Conservation (phyloP, 495 filamentous ascomycete species). For the Lophiotrema nucula region DNA sequence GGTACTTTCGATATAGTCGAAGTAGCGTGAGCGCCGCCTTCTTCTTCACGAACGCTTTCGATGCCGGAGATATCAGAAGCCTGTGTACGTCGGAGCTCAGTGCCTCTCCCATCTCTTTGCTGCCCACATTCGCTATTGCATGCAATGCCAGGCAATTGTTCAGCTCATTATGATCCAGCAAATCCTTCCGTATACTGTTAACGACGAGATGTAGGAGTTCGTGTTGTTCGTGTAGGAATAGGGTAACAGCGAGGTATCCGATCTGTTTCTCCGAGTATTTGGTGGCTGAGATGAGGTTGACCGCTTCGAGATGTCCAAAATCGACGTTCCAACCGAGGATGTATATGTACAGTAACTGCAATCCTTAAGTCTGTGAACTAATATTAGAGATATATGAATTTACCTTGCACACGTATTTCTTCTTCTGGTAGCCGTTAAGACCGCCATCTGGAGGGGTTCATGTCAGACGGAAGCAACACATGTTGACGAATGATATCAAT, state of each 20-base stretch:
- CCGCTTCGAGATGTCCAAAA: conserved; percentile 96
- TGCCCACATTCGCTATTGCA: conserved; percentile 96
- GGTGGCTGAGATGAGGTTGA: conserved; percentile 91
- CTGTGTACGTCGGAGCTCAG: conserved; percentile 90
- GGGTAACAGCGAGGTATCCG: conserved; percentile 93
- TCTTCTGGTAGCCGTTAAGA: conserved; percentile 95
- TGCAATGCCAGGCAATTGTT: conserved; percentile 98
- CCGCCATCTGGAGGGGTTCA: conserved; percentile 60
- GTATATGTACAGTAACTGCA: conserved; percentile 91
- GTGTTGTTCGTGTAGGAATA: conserved; percentile 96
- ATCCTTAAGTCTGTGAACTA: conserved; percentile 35
- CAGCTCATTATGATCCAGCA: conserved; percentile 91
- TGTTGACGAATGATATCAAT: not conserved
- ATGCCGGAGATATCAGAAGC: conserved; percentile 94
- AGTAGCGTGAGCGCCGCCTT: conserved; percentile 97
- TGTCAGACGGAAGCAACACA: conserved; percentile 31
- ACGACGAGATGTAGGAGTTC: conserved; percentile 94
- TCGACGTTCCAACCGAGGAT: conserved; percentile 99
- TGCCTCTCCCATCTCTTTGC: conserved; percentile 95
- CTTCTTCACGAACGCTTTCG: conserved; percentile 98
- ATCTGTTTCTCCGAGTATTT: conserved; percentile 99
- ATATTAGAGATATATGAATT: not conserved
- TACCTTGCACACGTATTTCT: conserved; percentile 99
- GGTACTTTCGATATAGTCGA: conserved; percentile 90
- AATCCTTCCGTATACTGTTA: conserved; percentile 96